Conservation (phyloP, 805 yeast genomes). For the Pichia exigua region DNA sequence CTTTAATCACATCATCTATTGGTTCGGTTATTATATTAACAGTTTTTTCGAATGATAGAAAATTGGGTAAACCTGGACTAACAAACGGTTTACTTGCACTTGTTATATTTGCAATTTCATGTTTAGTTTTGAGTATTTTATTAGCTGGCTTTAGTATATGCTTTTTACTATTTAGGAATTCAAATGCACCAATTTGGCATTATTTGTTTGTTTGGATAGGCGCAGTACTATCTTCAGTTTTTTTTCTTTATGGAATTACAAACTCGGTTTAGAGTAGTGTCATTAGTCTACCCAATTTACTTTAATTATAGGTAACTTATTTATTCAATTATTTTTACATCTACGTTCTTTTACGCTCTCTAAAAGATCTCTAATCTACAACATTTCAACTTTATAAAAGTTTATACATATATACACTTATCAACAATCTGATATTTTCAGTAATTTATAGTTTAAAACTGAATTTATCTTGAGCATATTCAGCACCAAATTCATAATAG, state of each 20-base stretch:
- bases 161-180: slow-evolving; percentile 34
- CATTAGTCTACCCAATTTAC: not conserved
- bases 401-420: not conserved
- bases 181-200: slow-evolving; percentile 34
- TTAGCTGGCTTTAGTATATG: slow-evolving; percentile 38
- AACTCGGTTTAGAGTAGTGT: slow-evolving; percentile 6
- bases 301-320: not conserved
- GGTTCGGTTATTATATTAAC: slow-evolving; percentile 31
- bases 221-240: slow-evolving; percentile 31
- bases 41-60: slow-evolving; percentile 14
- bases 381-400: not conserved
- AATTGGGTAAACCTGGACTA: slow-evolving; percentile 6
- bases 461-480: slow-evolving; percentile 29
- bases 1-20: slow-evolving; percentile 36
- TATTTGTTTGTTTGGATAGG: slow-evolving; percentile 35
- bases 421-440: no score
- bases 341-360: not conserved
- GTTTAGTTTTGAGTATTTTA: slow-evolving; percentile 30
- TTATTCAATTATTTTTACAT: not conserved
- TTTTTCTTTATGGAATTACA: slow-evolving; percentile 36
- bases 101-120: slow-evolving; percentile 33
- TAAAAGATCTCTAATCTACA: not conserved
- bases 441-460: slow-evolving; percentile 16
- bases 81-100: slow-evolving; percentile 18
- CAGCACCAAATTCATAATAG: slow-evolving; percentile 76